Evolutionary conservation across 2,329 filamentous ascomycete genomes (phyloP), one percentile per base, ranked within the genome.

Genomic region (Cadophora sp.): DNA sequence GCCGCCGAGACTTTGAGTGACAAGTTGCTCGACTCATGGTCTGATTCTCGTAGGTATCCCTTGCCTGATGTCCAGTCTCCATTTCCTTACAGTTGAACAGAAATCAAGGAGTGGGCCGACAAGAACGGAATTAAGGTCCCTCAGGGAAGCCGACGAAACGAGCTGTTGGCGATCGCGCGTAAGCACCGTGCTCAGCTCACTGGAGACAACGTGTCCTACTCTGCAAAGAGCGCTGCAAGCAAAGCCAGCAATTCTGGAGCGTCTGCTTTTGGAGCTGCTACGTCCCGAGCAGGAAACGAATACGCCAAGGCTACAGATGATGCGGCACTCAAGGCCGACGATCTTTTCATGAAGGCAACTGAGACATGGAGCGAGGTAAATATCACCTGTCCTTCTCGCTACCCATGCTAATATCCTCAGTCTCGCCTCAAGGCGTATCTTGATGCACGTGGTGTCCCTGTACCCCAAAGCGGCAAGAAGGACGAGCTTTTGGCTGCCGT

Each of bases 101-200:
- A 97, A 79, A 86, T 99, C 79, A 98, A 98, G 86, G 91, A 93
- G 71, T 98, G 96, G 83, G 89, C 89, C 65, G 95, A 98, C 83
- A 93, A 94, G 85, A 96, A 98, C 75, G 89, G 89, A 67, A 91
- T 99, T 77, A 86, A 86, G 83, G 93, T 97, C 62, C 96, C 96
- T 11, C 95, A 98, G 78, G 96, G 95, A 59, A 97, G 92, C 77
- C 94, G 92, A 84, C 70, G 73, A 65, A 97, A 97, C 76, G 95
- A 99, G 80, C 87, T 98, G 29, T 85, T 97, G 64, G 94, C 95
- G 64, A 87, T 98, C 70, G 91, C 95, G 71, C 93, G 95, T 78
- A 97, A 96, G 85, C 88, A 97, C 81, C 91, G 92, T 68, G 90
- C 91, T 68, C 83, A 89, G 68, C 83, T 95, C 56, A 83, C 90